These are phyloP conservation scores for Taphrina deformans DNA, from an alignment of 1,139 yeast species.

Conservation along the genomic window DNA sequence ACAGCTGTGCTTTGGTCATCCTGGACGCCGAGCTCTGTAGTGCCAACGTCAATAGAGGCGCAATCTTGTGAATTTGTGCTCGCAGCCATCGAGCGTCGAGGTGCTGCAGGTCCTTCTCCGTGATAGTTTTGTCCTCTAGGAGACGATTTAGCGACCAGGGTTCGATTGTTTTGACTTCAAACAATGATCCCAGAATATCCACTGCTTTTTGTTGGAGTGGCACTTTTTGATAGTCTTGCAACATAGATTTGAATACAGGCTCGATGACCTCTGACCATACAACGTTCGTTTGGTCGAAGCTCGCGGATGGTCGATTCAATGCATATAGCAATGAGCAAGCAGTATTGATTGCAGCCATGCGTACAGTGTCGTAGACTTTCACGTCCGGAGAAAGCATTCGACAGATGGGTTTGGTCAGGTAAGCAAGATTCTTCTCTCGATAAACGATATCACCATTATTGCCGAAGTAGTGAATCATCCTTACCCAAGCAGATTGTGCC, in stretches of 20 bases:
- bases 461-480: conserved; percentile 35
- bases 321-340: conserved; percentile 31
- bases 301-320: conserved; percentile 17
- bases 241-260: conserved; percentile 5
- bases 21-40: conserved; percentile 4
- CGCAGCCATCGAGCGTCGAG: conserved; percentile 34
- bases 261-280: conserved; percentile 30
- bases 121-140: conserved; percentile 10
- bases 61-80: conserved; percentile 16
- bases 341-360: conserved; percentile 34
- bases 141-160: conserved; percentile 34
- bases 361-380: neutral
- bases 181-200: conserved; percentile 13
- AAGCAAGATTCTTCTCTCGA: conserved; percentile 22
- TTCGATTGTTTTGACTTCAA: conserved; percentile 9
- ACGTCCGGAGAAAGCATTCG: conserved; percentile 8
- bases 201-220: conserved; percentile 7
- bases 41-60: neutral
- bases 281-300: neutral
- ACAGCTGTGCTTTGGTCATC: conserved; percentile 10
- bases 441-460: conserved; percentile 10
- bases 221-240: conserved; percentile 16
- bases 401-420: conserved; percentile 16
- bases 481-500: conserved; percentile 36
- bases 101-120: conserved; percentile 15